Conservation (phyloP, 2,329 filamentous ascomycete species). For the Dactylellina leptospora region DNA sequence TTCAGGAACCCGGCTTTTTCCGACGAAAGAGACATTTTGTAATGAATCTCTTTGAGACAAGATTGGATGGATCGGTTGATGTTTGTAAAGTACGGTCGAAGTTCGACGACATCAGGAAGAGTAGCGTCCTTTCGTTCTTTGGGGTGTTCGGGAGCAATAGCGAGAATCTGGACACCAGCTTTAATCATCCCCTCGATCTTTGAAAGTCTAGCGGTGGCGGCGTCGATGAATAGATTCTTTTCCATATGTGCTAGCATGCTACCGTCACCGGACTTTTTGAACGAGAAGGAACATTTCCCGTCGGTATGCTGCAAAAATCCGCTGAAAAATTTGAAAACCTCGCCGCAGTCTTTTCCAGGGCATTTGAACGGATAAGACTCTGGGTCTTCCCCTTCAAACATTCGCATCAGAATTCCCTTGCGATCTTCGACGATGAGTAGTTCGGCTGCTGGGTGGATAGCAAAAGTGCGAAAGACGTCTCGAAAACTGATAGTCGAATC, state of each 20-base stretch:
- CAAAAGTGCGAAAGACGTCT: conserved; percentile 38
- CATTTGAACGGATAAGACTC: conserved; percentile 13
- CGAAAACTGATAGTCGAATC: conserved; percentile 19
- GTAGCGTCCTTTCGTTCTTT: neutral
- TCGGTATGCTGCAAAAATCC: conserved; percentile 27
- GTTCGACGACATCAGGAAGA: conserved; percentile 4
- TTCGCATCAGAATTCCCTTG: conserved; percentile 23
- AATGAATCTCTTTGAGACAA: conserved; percentile 25
- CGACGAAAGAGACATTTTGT: neutral
- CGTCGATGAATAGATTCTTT: conserved; percentile 33
- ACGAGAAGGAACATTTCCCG: conserved; percentile 12
- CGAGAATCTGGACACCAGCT: conserved; percentile 22
- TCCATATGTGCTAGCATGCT: conserved; percentile 37
- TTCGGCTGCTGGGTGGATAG: conserved; percentile 22
- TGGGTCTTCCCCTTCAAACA: conserved; percentile 27
- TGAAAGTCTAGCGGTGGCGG: conserved; percentile 12
- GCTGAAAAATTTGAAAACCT: conserved; percentile 29
- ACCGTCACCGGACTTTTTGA: conserved; percentile 18
- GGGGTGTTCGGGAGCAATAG: conserved; percentile 19
- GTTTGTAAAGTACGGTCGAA: conserved; percentile 14
- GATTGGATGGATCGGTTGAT: conserved; percentile 10
- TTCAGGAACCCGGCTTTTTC: conserved; percentile 8
- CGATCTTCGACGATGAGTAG: conserved; percentile 22
- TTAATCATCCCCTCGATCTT: conserved; percentile 10
- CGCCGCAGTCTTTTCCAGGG: conserved; percentile 24